phyloP scores from a whole-genome alignment of 257 asterid genomes.

The Nicotiana benthamiana region DNA sequence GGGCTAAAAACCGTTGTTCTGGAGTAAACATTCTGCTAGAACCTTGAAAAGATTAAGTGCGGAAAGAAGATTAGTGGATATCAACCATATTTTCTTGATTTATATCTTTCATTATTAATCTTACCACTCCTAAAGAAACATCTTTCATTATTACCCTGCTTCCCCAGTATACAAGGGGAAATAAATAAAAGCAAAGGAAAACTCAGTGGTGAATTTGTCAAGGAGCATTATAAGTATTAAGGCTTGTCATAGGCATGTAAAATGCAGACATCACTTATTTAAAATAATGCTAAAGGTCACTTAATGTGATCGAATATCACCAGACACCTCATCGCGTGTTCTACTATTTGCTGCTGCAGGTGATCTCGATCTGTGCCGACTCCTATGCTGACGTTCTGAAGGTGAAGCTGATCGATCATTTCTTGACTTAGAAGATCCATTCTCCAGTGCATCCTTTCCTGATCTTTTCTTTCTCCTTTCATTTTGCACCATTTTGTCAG shows the following conservation, averaged over 20 bases:
- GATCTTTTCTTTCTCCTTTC: constrained; percentile 48
- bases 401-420: constrained; percentile 53
- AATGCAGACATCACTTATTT: neutral
- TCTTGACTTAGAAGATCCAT: constrained; percentile 46
- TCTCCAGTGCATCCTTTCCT: constrained; percentile 46
- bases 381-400: constrained; percentile 43
- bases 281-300: constrained; percentile 3
- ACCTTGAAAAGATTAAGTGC: too few relatives aligned
- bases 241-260: neutral
- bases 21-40: neutral
- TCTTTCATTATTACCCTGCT: neutral
- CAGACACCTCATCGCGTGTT: constrained; percentile 81
- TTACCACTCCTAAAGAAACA: too few relatives aligned
- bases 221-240: neutral
- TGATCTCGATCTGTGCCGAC: constrained; percentile 62
- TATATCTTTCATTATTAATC: too few relatives aligned
- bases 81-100: neutral
- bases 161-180: neutral
- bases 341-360: constrained; percentile 48
- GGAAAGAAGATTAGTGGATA: neutral
- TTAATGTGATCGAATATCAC: constrained; percentile 52
- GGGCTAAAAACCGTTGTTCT: neutral
- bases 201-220: neutral
- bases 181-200: neutral
- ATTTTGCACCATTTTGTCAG: constrained; percentile 30